Evolutionary conservation across 352 stramenopile genomes (phyloP).

Genomic region (Phytophthora sp.): DNA sequence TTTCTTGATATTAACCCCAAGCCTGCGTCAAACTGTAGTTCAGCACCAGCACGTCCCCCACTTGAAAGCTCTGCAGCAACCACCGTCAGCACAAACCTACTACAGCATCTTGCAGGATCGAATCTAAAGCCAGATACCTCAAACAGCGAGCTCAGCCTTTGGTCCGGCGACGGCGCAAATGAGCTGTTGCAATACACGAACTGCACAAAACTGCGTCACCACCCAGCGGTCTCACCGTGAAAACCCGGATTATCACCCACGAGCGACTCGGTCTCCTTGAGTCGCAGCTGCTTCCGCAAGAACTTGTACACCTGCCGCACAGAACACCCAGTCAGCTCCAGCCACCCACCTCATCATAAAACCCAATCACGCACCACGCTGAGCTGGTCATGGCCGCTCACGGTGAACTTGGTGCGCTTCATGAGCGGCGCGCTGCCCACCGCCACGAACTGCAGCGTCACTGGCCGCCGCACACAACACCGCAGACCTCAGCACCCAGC

Average conservation of each 20-base stretch:
- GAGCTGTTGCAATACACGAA: constrained; percentile 91
- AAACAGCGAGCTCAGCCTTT: constrained; percentile 77
- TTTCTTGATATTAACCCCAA: constrained; percentile 85
- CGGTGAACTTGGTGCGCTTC: constrained; percentile 90
- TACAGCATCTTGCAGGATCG: no score
- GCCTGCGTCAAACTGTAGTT: constrained; percentile 89
- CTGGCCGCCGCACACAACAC: constrained; percentile 26
- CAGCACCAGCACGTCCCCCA: constrained; percentile 78
- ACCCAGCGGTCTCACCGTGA: background rate
- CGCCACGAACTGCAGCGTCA: constrained; percentile 86
- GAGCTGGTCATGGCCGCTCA: constrained; percentile 73
- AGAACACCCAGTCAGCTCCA: background rate
- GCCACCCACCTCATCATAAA: background rate
- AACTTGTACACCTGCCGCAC: constrained; percentile 80
- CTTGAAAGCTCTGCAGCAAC: constrained; percentile 72
- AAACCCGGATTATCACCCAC: constrained; percentile 29
- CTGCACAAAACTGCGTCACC: no score
- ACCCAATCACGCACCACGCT: constrained; percentile 59
- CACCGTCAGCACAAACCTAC: no score
- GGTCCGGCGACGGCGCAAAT: constrained; percentile 83
- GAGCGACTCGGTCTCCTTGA: constrained; percentile 77
- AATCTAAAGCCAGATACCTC: no score
- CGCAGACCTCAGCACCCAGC: background rate
- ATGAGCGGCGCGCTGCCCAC: constrained; percentile 83
- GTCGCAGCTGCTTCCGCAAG: constrained; percentile 79